These are phyloP conservation scores for Arthrobotrys sinensis DNA, from an alignment of 2,329 filamentous ascomycete genomes.

Conservation along the genomic window DNA sequence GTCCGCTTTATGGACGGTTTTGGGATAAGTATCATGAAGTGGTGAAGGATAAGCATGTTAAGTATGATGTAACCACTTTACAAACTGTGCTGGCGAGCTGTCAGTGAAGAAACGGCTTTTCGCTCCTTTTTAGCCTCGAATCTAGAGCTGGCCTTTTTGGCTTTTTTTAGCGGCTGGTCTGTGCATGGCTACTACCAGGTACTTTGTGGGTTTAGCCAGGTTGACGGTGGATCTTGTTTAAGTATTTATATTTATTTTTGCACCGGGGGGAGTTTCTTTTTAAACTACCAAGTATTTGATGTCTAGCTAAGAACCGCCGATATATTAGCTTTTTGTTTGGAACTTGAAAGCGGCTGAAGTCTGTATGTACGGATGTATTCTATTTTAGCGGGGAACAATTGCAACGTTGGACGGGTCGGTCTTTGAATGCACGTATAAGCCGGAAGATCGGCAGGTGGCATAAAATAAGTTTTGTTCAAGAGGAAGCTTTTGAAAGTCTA, in stretches of 20 bases:
- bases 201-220: no score
- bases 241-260: neutral
- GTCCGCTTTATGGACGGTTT: constrained; percentile 93
- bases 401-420: no score
- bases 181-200: no score
- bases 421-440: no score
- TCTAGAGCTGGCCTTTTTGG: no score
- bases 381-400: neutral
- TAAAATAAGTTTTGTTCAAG: no score
- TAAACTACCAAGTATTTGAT: neutral
- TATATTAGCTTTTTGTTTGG: no score
- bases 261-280: neutral
- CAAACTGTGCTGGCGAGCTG: constrained; percentile 73
- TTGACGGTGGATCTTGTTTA: no score
- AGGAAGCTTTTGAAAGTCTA: no score
- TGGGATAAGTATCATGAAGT: constrained; percentile 98
- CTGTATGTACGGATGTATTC: neutral
- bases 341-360: no score
- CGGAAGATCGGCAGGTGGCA: no score
- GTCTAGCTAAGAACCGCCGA: no score
- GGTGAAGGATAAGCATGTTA: constrained; percentile 97
- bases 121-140: neutral
- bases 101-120: constrained; percentile 36
- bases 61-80: constrained; percentile 91
- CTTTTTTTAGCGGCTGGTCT: neutral